Base-by-base conservation (phyloP, 192 early-diverging fungal species). In the Coemansia sp. region DNA sequence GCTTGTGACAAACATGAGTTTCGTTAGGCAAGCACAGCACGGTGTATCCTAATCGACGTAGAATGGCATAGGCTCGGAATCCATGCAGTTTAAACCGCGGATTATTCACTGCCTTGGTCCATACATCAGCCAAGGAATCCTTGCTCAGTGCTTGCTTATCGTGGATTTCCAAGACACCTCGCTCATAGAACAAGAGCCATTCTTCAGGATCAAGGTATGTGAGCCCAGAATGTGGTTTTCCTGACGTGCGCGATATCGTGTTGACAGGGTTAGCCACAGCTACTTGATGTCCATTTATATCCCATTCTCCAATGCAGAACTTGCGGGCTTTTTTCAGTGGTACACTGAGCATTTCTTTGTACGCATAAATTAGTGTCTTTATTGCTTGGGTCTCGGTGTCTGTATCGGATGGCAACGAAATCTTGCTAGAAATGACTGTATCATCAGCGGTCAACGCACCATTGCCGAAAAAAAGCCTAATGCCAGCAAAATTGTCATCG, bases 141-240 rank as follows among this genome's bases (percentile, higher is more conserved):
- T 45, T 26, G 26, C 16, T 29, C 15, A 34, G 55, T 34, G 28
- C 18, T 33, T 30, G 13, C 0, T 10, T 6, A 34, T 57, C 55
- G 12, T 13, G 9, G 30, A 77, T 53, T 39, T 48, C 29, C 40
- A 80, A 63, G 2, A 49, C 16, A 0, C 77, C 77, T 9, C 72
- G 72, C 72, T 80, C 72, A 26, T 39, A 48, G 35, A 68, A 74
- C 42, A 71, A 20, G 33, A 80, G 43, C 68, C 72, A 80, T 35
- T 80, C 77, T 20, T 80, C 77, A 4, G 72, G 72, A 35, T 68
- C 30, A 20, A 80, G 60, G 29, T 63, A 25, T 6, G 64, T 57
- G 16, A 48, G 30, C 5, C 69, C 72, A 0, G 25, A 37, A n/a
- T 7, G 28, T n/a, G 72, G 5, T 7, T 28, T 40, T 0, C 77